A percentile compares a stretch with the other conserved stretches of the same genome.
phyloP scores from a whole-genome alignment of 2,329 filamentous ascomycete species.

The Epichloe gansuensis region DNA sequence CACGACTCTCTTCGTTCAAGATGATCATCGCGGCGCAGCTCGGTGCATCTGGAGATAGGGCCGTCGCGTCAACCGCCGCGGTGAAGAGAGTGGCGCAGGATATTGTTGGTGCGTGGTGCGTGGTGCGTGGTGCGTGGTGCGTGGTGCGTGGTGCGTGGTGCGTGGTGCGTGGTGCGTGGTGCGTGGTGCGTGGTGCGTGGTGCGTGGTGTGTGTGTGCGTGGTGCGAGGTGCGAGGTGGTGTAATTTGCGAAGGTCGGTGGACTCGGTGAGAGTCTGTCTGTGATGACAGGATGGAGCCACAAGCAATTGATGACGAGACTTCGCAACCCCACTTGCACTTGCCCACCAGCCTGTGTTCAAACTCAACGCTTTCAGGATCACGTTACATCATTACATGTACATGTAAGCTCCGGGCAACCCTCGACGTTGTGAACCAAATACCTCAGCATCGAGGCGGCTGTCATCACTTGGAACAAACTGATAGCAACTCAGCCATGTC shows the following conservation, averaged over 20 bases:
- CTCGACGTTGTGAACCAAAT: not conserved
- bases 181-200: not conserved
- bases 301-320: not conserved
- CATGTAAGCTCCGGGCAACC: not conserved
- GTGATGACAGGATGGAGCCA: no score
- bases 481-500: conserved; percentile 16
- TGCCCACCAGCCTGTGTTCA: not conserved
- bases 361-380: conserved; percentile 1
- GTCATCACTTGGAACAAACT: no score
- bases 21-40: not conserved
- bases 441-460: not conserved
- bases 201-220: not conserved
- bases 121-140: not conserved
- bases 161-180: not conserved
- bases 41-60: not conserved
- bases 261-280: no score
- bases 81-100: not conserved
- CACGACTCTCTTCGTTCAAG: conserved; percentile 1
- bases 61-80: not conserved
- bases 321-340: not conserved
- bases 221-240: no score
- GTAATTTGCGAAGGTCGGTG: no score
- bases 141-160: no score
- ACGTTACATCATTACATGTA: conserved; percentile 4
- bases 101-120: not conserved